Percentiles rank a stretch among this genome's conserved stretches.
Evolutionary conservation across 345 rosid species (phyloP).

Genomic region (Psidium friedrichsthalianum): DNA sequence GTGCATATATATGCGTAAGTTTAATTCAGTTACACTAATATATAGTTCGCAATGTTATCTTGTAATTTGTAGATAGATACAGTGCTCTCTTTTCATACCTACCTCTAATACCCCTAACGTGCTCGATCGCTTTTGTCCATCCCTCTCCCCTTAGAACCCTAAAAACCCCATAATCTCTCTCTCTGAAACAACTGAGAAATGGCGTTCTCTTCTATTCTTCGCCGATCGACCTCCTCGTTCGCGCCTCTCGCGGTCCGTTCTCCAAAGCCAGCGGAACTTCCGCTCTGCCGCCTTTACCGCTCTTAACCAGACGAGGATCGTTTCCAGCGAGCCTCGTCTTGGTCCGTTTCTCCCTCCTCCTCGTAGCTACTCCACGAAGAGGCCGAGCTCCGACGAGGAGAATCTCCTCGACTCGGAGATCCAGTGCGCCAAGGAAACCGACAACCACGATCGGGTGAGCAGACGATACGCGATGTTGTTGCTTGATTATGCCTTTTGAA

Average conservation of each 20-base stretch:
- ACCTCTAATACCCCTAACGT: no score
- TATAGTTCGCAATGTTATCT: no score
- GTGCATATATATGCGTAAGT: no score
- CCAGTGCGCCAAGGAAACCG: conserved; percentile 46
- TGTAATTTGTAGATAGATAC: no score
- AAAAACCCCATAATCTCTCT: background rate
- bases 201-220: conserved; percentile 33
- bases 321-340: conserved; percentile 4
- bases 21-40: no score
- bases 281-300: conserved; percentile 14
- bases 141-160: background rate
- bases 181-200: conserved; percentile 4
- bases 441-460: conserved; percentile 38
- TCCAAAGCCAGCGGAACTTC: conserved; percentile 20
- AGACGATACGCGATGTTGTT: background rate
- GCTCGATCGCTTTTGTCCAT: background rate
- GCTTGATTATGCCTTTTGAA: no score
- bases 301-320: conserved; percentile 4
- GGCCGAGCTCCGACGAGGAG: conserved; percentile 38
- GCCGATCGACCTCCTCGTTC: conserved; percentile 29
- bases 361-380: conserved; percentile 20
- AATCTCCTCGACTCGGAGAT: conserved; percentile 58
- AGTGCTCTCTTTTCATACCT: no score
- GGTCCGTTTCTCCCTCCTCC: conserved; percentile 1
- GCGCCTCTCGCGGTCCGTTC: conserved; percentile 26